Percentiles rank a stretch among this genome's conserved stretches.
These are phyloP conservation scores for Xylaria nigripes DNA, from an alignment of 495 filamentous ascomycete genomes.

Conservation along the genomic window DNA sequence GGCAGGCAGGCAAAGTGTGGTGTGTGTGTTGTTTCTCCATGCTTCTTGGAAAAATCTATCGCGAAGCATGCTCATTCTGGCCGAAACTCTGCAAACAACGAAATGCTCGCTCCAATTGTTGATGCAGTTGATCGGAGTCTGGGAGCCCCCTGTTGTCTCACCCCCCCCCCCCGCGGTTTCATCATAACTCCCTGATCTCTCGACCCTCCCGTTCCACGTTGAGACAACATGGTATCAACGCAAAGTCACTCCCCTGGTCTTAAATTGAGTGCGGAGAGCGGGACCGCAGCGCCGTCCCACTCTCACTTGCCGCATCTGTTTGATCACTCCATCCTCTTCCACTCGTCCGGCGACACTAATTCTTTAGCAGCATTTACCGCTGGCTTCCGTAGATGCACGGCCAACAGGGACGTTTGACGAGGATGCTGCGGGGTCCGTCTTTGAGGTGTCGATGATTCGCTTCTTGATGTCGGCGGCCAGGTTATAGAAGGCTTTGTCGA, in stretches of 20 bases:
- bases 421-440: constrained; percentile 61
- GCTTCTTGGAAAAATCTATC: constrained; percentile 18
- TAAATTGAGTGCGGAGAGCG: neutral
- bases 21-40: neutral
- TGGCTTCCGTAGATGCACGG: constrained; percentile 1
- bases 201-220: constrained; percentile 17
- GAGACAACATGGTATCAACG: constrained; percentile 6
- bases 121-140: constrained; percentile 14
- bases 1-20: constrained; percentile 6
- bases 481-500: constrained; percentile 96
- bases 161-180: constrained; percentile 17
- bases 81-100: constrained; percentile 9
- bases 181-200: constrained; percentile 9
- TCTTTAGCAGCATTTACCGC: constrained; percentile 71
- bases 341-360: constrained; percentile 1
- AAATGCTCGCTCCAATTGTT: constrained; percentile 9
- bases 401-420: constrained; percentile 28
- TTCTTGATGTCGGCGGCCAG: constrained; percentile 98
- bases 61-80: constrained; percentile 18
- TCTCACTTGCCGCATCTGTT: constrained; percentile 9
- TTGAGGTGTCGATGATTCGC: constrained; percentile 76
- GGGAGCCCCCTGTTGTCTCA: constrained; percentile 5
- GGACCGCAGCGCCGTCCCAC: constrained; percentile 1
- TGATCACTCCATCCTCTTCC: neutral
- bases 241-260: neutral